These are phyloP conservation scores for Rhizoclosmatium sp. DNA, from an alignment of 192 early-diverging fungal genomes.

Conservation along the genomic window DNA sequence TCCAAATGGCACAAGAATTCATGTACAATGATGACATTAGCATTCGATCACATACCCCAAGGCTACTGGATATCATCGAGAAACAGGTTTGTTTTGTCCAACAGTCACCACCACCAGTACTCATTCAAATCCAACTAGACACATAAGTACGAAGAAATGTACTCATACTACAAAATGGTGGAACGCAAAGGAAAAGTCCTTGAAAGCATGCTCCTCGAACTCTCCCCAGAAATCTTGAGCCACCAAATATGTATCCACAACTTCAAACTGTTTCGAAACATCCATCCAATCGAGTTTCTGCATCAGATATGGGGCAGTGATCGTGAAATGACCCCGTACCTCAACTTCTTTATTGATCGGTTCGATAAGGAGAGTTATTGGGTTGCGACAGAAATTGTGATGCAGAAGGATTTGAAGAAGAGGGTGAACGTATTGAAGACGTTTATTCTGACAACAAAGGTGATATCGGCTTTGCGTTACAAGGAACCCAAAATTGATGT, in stretches of 20 bases:
- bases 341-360: constrained; percentile 62
- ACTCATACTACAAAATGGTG: constrained; percentile 53
- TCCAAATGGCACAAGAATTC: constrained; percentile 54
- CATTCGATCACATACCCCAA: constrained; percentile 38
- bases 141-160: constrained; percentile 56
- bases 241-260: constrained; percentile 66
- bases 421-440: constrained; percentile 51
- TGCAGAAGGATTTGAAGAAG: constrained; percentile 64
- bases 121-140: constrained; percentile 28
- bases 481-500: neutral
- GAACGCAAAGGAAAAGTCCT: constrained; percentile 57
- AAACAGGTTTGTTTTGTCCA: constrained; percentile 40
- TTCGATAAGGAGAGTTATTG: constrained; percentile 71
- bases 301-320: constrained; percentile 65
- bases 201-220: constrained; percentile 59
- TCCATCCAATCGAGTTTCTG: constrained; percentile 70
- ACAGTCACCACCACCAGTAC: neutral
- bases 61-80: constrained; percentile 49
- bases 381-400: constrained; percentile 63
- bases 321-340: constrained; percentile 58
- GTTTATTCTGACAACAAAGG: constrained; percentile 64
- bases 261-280: constrained; percentile 62
- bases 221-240: constrained; percentile 52
- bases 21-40: constrained; percentile 37
- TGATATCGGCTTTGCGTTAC: constrained; percentile 25